Evolutionary conservation across 179 eudicot species (phyloP), one percentile per base, ranked within the genome.

Genomic region (Nepenthes alata): DNA sequence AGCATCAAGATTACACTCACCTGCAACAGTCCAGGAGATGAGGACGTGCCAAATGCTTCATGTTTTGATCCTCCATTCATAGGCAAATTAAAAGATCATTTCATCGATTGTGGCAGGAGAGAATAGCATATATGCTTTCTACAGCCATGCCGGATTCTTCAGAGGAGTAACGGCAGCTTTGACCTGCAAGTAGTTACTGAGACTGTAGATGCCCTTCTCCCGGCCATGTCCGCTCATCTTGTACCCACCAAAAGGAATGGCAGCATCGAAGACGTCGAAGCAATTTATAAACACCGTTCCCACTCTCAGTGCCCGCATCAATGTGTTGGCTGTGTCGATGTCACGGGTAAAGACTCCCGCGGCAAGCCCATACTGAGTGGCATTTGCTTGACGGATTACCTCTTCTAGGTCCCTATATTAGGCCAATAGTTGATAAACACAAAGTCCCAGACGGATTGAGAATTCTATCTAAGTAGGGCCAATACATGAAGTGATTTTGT

Each of bases 271-370:
- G 6, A 62, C 58, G 56, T 81, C 85, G 14, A 67, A 87, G 62
- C 91, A 85, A 62, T 87, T 87, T 39, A 85, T 62, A 91, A 91
- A 87, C 37, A 87, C 81, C 0, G 91, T 75, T 38, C 95, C 95
- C 14, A 66, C 91, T 66, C 61, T 78, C 50, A 87, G 76, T 5
- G 91, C 91, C 0, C 95, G 83, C 2, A 77, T 48, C 69, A 87
- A 25, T 14, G 74, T 85, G 80, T 85, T 87, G 5, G 91, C 91
- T 0, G 78, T 87, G 57, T 85, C 77, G 11, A 87, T 14, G 76
- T 82, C 79, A 41, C 77, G 74, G 1, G 95, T 87, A 75, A 75
- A 87, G 3, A 87, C 91, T 35, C 95, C 91, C 0, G 95, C 91
- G 2, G 91, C 91, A 47, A 87, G 67, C 9, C 95, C 95, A 54